phyloP scores from a whole-genome alignment of 1,284 basidiomycete genomes.

The Melampsora larici-populina region DNA sequence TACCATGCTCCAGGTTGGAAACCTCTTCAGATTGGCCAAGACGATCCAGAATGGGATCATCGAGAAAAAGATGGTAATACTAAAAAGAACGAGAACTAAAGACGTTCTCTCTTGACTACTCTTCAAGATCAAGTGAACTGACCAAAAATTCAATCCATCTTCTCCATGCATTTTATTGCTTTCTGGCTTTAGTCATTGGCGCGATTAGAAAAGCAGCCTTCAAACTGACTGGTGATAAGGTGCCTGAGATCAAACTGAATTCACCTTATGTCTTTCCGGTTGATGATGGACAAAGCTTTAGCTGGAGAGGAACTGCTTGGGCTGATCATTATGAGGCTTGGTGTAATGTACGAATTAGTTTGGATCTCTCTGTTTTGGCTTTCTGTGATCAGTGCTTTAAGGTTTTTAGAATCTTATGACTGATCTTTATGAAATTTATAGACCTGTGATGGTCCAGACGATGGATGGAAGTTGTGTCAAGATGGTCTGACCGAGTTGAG shows the following conservation, averaged over 20 bases:
- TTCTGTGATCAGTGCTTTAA: neutral
- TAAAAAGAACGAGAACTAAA: too few species aligned
- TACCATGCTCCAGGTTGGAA: constrained; percentile 47
- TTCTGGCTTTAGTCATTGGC: neutral
- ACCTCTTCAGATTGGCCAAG: constrained; percentile 10
- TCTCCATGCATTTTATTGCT: too few species aligned
- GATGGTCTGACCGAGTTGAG: constrained; percentile 32
- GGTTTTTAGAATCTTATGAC: neutral
- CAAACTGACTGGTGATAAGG: constrained; percentile 23
- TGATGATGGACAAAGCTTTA: constrained; percentile 26
- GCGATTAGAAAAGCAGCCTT: constrained; percentile 33
- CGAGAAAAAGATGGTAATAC: constrained; percentile 27
- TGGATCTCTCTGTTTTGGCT: neutral
- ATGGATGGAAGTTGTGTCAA: constrained; percentile 35
- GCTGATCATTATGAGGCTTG: constrained; percentile 37
- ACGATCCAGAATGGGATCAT: constrained; percentile 38
- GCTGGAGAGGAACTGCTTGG: constrained; percentile 40
- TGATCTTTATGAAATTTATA: neutral
- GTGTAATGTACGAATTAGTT: constrained; percentile 2
- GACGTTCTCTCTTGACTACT: neutral
- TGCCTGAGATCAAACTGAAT: neutral
- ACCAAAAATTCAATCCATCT: neutral
- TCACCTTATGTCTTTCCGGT: constrained; percentile 17
- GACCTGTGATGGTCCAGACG: neutral
- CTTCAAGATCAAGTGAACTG: neutral